A percentile compares a stretch with the other conserved stretches of the same genome.
Evolutionary conservation across 495 filamentous ascomycete genomes (phyloP).

Genomic region (Neurospora intermedia): DNA sequence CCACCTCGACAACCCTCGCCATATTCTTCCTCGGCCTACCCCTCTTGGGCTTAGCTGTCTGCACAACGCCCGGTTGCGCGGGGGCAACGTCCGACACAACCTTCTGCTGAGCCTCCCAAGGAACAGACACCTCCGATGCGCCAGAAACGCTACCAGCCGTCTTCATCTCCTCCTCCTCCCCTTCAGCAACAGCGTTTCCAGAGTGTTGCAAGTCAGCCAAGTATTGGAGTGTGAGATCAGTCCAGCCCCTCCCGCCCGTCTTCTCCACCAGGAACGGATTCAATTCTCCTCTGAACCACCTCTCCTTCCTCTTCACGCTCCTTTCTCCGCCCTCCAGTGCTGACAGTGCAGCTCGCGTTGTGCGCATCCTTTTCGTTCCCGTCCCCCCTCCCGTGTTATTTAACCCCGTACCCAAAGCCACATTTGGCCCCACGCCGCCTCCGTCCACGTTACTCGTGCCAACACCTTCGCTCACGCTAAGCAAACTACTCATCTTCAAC

Average conservation of each 20-base stretch:
- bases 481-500: conserved; percentile 46
- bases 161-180: not conserved
- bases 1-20: not conserved
- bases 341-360: conserved; percentile 67
- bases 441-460: conserved; percentile 31
- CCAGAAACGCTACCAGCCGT: not conserved
- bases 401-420: not conserved
- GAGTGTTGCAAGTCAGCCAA: not conserved
- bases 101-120: not conserved
- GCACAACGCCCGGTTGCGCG: not conserved
- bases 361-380: conserved; percentile 51
- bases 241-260: conserved; percentile 60
- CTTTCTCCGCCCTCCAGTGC: conserved; percentile 75
- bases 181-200: not conserved
- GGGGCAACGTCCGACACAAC: not conserved
- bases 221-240: conserved; percentile 20
- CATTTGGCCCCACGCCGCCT: not conserved
- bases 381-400: not conserved
- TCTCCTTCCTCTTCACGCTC: conserved; percentile 58
- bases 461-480: conserved; percentile 34
- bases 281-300: conserved; percentile 63
- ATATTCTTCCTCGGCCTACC: not conserved
- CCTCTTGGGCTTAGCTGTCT: not conserved
- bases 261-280: conserved; percentile 52
- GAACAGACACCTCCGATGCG: not conserved